Conservation (phyloP, 208 protist genomes). For the Blastocrithidia nonstop region DNA sequence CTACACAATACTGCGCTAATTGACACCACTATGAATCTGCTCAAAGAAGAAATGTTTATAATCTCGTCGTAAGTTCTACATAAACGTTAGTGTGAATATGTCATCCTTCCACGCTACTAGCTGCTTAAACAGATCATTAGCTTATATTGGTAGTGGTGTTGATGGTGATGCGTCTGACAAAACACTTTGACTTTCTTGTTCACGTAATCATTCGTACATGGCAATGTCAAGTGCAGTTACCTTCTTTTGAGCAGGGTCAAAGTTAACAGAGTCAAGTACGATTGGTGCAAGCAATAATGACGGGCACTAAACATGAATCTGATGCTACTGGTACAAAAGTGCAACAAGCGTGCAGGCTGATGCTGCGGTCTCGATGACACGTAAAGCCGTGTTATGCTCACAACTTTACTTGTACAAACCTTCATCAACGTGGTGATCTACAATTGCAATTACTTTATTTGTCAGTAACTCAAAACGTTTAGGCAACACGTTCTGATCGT, state of each 20-base stretch:
- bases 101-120: slow-evolving; percentile 60
- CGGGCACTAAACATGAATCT: slow-evolving; percentile 26
- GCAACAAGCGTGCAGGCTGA: slow-evolving; percentile 71
- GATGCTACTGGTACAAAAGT: slow-evolving; percentile 25
- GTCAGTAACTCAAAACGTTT: slow-evolving; percentile 13
- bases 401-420: slow-evolving; percentile 17
- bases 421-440: slow-evolving; percentile 80
- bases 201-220: slow-evolving; percentile 29
- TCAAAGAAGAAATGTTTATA: slow-evolving; percentile 63
- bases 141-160: slow-evolving; percentile 6
- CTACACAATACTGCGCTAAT: slow-evolving; percentile 5
- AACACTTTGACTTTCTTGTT: no score
- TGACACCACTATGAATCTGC: no score
- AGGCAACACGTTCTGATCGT: slow-evolving; percentile 77
- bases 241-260: slow-evolving; percentile 55
- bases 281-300: slow-evolving; percentile 51
- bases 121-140: slow-evolving; percentile 20
- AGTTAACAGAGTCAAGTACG: slow-evolving; percentile 72
- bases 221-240: slow-evolving; percentile 49
- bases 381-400: slow-evolving; percentile 10
- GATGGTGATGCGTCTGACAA: slow-evolving; percentile 3
- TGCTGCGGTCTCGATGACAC: slow-evolving; percentile 33
- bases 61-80: slow-evolving; percentile 60
- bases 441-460: slow-evolving; percentile 34
- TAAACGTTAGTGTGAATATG: slow-evolving; percentile 40